A percentile compares a stretch with the other conserved stretches of the same genome.
phyloP scores from a whole-genome alignment of 116 monocot genomes.

The Thalassia testudinum region DNA sequence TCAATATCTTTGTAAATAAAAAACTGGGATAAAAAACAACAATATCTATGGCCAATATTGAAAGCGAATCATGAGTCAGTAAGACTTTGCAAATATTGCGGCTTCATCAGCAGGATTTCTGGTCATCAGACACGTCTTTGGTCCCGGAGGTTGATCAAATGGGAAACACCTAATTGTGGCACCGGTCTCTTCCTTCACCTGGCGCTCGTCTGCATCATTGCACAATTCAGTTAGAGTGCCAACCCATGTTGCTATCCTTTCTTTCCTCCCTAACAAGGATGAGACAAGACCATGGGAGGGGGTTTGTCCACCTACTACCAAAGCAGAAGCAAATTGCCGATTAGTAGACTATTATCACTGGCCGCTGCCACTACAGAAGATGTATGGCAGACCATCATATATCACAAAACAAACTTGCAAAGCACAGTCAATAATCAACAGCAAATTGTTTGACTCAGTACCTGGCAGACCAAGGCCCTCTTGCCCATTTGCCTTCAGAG shows the following conservation, averaged over 20 bases:
- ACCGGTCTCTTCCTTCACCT: conserved; percentile 94
- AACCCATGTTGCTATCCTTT: too few species aligned
- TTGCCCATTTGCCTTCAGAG: conserved; percentile 88
- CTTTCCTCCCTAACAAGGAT: too few species aligned
- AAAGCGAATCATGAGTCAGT: neutral
- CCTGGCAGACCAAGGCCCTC: conserved; percentile 96
- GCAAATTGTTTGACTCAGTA: conserved; percentile 2
- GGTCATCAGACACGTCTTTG: conserved; percentile 82
- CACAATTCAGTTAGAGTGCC: neutral
- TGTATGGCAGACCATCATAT: too few species aligned
- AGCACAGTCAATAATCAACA: neutral
- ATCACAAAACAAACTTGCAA: neutral
- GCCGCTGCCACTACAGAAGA: too few species aligned
- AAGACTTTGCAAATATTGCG: conserved; percentile 91
- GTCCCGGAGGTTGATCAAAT: conserved; percentile 71
- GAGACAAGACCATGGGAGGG: too few species aligned
- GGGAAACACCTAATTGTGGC: conserved; percentile 92
- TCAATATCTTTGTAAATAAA: too few species aligned
- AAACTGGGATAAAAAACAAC: too few species aligned
- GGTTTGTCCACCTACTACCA: too few species aligned
- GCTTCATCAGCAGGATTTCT: conserved; percentile 72
- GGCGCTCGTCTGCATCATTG: conserved; percentile 74
- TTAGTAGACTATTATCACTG: too few species aligned
- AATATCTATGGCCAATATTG: too few species aligned
- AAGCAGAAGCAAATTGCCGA: too few species aligned